Evolutionary conservation across 768 basidiomycete genomes (phyloP), one percentile per base, ranked within the genome.

Genomic region (Clavulina sp.): DNA sequence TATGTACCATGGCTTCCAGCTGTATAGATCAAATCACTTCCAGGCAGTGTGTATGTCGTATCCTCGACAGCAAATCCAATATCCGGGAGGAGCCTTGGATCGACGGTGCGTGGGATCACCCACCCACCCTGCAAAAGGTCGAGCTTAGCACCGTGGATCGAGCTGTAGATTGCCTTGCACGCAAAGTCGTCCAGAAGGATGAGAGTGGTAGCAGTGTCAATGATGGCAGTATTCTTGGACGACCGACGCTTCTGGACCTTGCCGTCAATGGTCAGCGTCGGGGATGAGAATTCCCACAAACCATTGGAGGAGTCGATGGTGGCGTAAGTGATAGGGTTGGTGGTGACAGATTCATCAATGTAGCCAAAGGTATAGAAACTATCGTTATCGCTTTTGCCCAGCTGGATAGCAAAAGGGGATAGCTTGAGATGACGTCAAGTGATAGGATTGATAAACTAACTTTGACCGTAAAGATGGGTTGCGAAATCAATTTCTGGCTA

Each of bases 381-480:
- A 4, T 44, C 51, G n/a, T 33, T 31, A 13, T 34, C 52, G 32
- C 41, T 51, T 33, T 53, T 53, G 38, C 30, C 50, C 4, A 54
- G 43, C 51, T 55, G 52, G 19, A 53, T 16, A 31, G 51, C 41
- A 52, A 19, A 21, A 38, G 13, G 47, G 21, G 30, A 38, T 41
- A 28, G 29, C 18, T 33, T 23, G 4, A n/a, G n/a, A 41, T 16
- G 24, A 23, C n/a, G 13, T 16, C 19, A 38, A 9, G 34, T 26
- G 32, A 2, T 16, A 23, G 29, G 41, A 62, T 7, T 24, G 26
- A n/a, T 21, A 29, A 18, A 49, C 54, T 51, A 24, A 51, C 49
- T 38, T 54, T 54, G 50, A 41, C 53, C 30, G 51, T 52, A 43
- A 54, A 54, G 40, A 54, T 34, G 26, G 53, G 53, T 29, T 54